Percentiles rank a stretch among this genome's conserved stretches.
These are phyloP conservation scores for Conticribra guillardii DNA, from an alignment of 108 stramenopile genomes.

Conservation along the genomic window DNA sequence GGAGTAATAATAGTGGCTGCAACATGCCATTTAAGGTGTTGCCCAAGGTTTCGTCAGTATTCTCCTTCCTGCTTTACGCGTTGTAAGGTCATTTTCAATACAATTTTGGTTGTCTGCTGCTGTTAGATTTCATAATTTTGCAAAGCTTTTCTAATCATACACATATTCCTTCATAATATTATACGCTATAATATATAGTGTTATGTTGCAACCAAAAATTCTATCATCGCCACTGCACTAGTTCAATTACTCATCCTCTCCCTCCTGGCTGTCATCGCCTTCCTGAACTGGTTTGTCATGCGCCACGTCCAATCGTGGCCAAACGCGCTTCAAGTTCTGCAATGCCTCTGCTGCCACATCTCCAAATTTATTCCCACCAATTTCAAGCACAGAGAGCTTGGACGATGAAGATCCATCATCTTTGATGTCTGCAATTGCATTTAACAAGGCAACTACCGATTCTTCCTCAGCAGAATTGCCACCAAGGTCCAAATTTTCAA, in stretches of 20 bases:
- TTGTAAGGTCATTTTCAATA: too few relatives aligned
- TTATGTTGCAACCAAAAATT: too few relatives aligned
- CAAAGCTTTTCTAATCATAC: too few relatives aligned
- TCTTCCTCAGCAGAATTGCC: constrained; percentile 67
- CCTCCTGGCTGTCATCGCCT: constrained; percentile 2
- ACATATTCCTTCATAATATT: too few relatives aligned
- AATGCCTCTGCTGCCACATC: constrained; percentile 49
- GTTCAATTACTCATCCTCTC: neutral
- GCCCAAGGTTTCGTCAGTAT: too few relatives aligned
- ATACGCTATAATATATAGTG: too few relatives aligned
- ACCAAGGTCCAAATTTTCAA: constrained; percentile 74
- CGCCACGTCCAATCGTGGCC: constrained; percentile 75
- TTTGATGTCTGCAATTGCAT: constrained; percentile 36
- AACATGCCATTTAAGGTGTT: too few relatives aligned
- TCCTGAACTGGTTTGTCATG: constrained; percentile 62
- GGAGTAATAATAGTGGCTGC: too few relatives aligned
- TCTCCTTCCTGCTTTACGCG: too few relatives aligned
- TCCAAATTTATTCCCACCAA: constrained; percentile 76
- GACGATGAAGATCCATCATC: constrained; percentile 10
- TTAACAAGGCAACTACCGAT: constrained; percentile 57
- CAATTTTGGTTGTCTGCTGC: too few relatives aligned
- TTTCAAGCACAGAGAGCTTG: constrained; percentile 56
- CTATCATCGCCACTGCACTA: too few relatives aligned
- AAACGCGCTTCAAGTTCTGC: constrained; percentile 37
- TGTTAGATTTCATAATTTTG: too few relatives aligned